phyloP scores from a whole-genome alignment of 202 grass and related monocot species.

The Brachypodium distachyon region DNA sequence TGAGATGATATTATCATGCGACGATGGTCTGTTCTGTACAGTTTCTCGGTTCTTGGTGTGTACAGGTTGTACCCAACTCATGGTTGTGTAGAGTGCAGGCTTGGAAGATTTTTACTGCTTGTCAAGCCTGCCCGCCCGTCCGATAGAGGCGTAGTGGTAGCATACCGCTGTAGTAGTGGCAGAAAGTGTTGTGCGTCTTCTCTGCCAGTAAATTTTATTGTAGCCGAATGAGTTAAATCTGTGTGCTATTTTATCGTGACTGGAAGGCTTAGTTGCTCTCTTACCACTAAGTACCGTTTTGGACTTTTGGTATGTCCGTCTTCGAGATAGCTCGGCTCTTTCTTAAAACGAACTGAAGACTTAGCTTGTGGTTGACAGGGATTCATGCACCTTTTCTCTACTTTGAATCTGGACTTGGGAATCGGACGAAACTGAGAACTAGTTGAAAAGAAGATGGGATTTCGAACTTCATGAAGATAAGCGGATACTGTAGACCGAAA shows the following conservation, averaged over 20 bases:
- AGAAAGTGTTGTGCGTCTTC: constrained; percentile 1
- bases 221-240: constrained; percentile 13
- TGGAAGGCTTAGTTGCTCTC: neutral
- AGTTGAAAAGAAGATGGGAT: too few species aligned
- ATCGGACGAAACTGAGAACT: too few species aligned
- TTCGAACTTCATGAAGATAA: too few species aligned
- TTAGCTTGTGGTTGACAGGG: too few species aligned
- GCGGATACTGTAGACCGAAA: too few species aligned
- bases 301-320: neutral
- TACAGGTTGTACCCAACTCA: constrained; percentile 25
- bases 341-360: too few species aligned
- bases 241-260: neutral
- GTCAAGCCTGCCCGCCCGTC: constrained; percentile 24
- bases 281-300: too few species aligned
- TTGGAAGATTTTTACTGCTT: constrained; percentile 28
- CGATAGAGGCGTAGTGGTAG: constrained; percentile 14
- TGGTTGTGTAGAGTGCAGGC: constrained; percentile 26
- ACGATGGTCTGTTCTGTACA: constrained; percentile 36
- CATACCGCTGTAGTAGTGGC: neutral
- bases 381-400: too few species aligned
- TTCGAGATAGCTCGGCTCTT: too few species aligned
- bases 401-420: too few species aligned
- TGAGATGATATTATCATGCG: constrained; percentile 31
- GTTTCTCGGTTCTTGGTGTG: constrained; percentile 31
- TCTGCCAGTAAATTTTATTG: neutral